Conservation (phyloP, 2,329 filamentous ascomycete species). For the Exserohilum rostratum region DNA sequence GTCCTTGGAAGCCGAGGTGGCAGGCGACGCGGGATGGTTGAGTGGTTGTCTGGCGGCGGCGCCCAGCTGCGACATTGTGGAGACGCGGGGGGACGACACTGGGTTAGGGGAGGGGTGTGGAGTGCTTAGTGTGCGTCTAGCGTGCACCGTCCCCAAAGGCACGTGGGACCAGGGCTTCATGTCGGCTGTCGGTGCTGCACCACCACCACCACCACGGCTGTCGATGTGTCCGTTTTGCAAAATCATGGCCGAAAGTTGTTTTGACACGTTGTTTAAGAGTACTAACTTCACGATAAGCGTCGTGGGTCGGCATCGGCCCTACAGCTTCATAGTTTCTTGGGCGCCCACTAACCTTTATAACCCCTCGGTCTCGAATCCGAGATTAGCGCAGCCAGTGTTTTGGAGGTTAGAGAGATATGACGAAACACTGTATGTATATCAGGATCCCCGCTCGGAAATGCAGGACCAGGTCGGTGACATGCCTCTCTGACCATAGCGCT, state of each 20-base stretch:
- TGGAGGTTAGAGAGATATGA: no score
- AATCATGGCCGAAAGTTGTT: no score
- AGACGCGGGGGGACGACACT: constrained; percentile 2
- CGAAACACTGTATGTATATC: no score
- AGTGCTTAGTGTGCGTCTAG: constrained; percentile 8
- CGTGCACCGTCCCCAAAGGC: not conserved
- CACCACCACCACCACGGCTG: no score
- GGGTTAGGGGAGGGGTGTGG: not conserved
- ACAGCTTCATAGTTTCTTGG: not conserved
- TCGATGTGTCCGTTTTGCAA: no score
- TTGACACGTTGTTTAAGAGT: not conserved
- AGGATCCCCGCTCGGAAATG: no score
- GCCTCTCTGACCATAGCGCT: no score
- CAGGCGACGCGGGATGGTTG: not conserved
- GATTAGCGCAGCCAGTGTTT: no score
- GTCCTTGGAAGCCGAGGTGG: not conserved
- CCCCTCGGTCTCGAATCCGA: not conserved
- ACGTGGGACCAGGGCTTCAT: not conserved
- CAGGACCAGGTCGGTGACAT: no score
- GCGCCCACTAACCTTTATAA: not conserved
- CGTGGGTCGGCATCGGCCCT: not conserved
- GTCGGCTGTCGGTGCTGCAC: no score
- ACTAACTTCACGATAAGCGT: not conserved
- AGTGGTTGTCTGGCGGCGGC: not conserved
- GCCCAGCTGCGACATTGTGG: constrained; percentile 11